Conservation (phyloP, 805 yeast species). For the Lipomyces starkeyi region DNA sequence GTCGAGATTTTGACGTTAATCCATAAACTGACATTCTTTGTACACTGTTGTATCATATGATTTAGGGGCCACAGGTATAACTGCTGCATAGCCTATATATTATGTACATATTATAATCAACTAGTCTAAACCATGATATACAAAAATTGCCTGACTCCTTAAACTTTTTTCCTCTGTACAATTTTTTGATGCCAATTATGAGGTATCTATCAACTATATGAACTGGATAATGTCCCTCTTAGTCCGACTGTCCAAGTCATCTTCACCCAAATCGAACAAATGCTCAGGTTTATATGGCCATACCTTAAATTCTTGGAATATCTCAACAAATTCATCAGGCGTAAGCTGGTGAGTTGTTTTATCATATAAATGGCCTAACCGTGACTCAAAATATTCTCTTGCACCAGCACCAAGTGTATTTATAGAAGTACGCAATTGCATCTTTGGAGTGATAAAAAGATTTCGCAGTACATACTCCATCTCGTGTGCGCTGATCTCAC, state of each 20-base stretch:
- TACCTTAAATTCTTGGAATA: conserved; percentile 59
- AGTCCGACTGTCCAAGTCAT: conserved; percentile 20
- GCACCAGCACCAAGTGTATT: conserved; percentile 84
- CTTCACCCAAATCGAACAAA: conserved; percentile 53
- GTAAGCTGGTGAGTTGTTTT: conserved; percentile 58
- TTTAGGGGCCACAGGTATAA: no score
- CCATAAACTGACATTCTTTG: background rate
- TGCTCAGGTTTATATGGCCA: conserved; percentile 90
- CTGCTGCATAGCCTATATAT: background rate
- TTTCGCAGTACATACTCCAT: conserved; percentile 72
- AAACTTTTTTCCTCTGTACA: background rate
- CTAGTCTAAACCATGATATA: background rate
- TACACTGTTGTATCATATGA: no score
- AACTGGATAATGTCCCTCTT: conserved; percentile 3
- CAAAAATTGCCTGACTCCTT: background rate
- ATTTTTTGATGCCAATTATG: background rate
- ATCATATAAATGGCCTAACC: conserved; percentile 49
- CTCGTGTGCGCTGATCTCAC: conserved; percentile 55
- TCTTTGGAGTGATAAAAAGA: conserved; percentile 56
- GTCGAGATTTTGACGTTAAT: background rate
- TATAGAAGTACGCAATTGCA: conserved; percentile 56
- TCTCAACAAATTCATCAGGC: conserved; percentile 57
- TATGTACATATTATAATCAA: background rate
- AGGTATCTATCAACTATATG: background rate
- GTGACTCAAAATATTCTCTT: conserved; percentile 44